Evolutionary conservation across 768 basidiomycete species (phyloP), one percentile per base, ranked within the genome.

Genomic region (Gautieria morchelliformis): DNA sequence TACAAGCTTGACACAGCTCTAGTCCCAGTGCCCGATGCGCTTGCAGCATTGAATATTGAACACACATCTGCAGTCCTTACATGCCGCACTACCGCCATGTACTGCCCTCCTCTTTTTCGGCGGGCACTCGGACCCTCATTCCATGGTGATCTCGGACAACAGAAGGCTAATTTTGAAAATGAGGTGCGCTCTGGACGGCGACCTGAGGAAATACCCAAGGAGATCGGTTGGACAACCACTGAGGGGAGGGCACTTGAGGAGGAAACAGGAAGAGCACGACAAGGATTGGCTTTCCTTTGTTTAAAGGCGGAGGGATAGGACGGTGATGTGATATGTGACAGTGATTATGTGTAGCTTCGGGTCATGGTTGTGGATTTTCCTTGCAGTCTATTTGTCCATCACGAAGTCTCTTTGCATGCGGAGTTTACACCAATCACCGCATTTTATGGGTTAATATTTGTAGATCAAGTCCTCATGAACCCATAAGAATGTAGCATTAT

Each of bases 101-200:
- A 91, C 93, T 0, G 93, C 92, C 0, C 68, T 97, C 22, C 71
- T 97, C 54, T 74, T 98, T 40, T 84, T 96, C 65, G 89, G 87
- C 0, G 93, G 94, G 1, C 92, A 97, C 65, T 83, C 84, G 0
- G 90, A 96, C 67, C 93, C 94, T 0, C 81, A 90, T 0, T 73
- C 69, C 6, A 93, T 95, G 90, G 74, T 85, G 3, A 68, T 24
- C 72, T 98, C 20, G 84, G 84, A 62, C 79, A 79, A 6, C 76
- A 84, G 51, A 87, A 91, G 69, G 71, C 68, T 4, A 76, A 78
- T 30, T 95, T 93, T 63, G 93, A 97, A 63, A 73, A 64, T 20
- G 81, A 79, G 15, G 69, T 87, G 52, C 75, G 78, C 62, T 69
- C 71, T 49, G 62, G 69, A 60, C 72, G 70, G 60, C 68, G 64